Evolutionary conservation across 768 basidiomycete genomes (phyloP).

Genomic region (Inosperma sp.): DNA sequence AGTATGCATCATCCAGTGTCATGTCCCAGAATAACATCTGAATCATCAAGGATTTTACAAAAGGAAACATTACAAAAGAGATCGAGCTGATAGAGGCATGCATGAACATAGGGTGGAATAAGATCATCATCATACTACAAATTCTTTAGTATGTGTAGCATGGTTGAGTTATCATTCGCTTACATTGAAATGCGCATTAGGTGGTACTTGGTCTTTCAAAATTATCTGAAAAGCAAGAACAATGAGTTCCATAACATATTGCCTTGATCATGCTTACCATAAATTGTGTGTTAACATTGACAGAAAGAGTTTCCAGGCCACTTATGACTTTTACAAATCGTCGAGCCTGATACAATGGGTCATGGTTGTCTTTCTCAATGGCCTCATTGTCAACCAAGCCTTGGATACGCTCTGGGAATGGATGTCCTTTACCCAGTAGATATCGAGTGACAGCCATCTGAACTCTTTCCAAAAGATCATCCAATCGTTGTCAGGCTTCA

Average conservation of each 20-base stretch:
- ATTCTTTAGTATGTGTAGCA: not conserved
- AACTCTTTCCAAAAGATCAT: not conserved
- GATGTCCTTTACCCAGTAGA: not conserved
- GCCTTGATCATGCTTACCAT: not conserved
- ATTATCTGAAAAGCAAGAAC: not conserved
- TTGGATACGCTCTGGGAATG: not conserved
- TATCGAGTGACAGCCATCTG: not conserved
- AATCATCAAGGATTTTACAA: not conserved
- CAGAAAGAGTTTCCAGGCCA: not conserved
- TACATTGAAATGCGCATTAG: not conserved
- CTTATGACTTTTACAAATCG: conserved; percentile 1
- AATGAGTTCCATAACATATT: not conserved
- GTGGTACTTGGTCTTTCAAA: not conserved
- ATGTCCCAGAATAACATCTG: not conserved
- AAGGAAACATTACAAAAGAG: not conserved
- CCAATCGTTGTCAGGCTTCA: not conserved
- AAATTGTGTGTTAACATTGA: not conserved
- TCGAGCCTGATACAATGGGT: not conserved
- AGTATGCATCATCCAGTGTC: not conserved
- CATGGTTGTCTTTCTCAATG: not conserved
- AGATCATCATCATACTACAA: not conserved
- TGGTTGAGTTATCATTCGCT: too few species aligned
- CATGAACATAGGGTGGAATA: not conserved
- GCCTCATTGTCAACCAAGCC: not conserved
- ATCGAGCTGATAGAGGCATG: conserved; percentile 3